phyloP scores from a whole-genome alignment of 768 basidiomycete genomes.

The Wakefieldia striispora region DNA sequence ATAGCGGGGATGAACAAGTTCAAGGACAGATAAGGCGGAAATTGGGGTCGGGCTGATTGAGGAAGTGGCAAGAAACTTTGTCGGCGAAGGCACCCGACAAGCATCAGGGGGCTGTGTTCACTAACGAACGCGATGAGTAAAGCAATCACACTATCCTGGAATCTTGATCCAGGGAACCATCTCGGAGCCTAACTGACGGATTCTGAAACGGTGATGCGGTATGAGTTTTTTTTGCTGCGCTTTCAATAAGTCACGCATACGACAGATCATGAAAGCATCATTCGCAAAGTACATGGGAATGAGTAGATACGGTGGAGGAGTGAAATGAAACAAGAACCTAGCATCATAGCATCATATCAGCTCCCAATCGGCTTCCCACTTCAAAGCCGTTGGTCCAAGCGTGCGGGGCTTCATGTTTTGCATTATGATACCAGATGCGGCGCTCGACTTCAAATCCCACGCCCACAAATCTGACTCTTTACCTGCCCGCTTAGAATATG shows the following conservation, averaged over 20 bases:
- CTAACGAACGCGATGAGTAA: neutral
- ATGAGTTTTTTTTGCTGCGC: neutral
- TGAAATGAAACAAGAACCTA: conserved; percentile 18
- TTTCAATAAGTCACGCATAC: conserved; percentile 4
- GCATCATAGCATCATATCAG: conserved; percentile 52
- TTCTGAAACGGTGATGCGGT: conserved; percentile 10
- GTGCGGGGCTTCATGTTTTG: conserved; percentile 97
- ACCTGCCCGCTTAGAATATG: conserved; percentile 61
- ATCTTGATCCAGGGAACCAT: conserved; percentile 5
- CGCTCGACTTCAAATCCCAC: conserved; percentile 18
- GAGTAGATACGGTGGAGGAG: conserved; percentile 10
- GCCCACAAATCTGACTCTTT: conserved; percentile 10
- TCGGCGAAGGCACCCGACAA: conserved; percentile 14
- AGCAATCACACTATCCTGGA: neutral
- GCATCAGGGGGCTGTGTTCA: conserved; percentile 14
- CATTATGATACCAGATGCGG: conserved; percentile 53
- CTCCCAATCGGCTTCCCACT: conserved; percentile 84
- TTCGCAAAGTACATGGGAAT: conserved; percentile 22
- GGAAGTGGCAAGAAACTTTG: conserved; percentile 15
- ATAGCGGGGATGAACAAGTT: no score
- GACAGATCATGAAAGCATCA: conserved; percentile 11
- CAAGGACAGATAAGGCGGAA: conserved; percentile 1
- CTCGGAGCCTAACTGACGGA: neutral
- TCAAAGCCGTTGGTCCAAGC: conserved; percentile 91
- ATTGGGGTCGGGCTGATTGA: conserved; percentile 25